Conservation (phyloP, 1,139 yeast species). For the Saccharomyces hybrid region DNA sequence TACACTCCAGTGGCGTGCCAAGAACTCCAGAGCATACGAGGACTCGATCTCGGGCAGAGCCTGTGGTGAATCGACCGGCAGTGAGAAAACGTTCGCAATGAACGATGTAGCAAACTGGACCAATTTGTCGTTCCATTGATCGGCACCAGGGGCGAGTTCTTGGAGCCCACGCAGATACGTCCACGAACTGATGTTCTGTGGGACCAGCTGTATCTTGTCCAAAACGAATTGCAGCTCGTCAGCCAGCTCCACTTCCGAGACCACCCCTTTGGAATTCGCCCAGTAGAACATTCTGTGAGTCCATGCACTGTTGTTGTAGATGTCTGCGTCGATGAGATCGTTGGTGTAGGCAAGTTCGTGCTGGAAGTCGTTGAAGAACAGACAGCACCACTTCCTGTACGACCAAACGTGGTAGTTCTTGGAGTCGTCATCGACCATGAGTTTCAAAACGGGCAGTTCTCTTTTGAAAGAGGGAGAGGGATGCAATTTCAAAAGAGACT, state of each 20-base stretch:
- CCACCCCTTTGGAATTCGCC: slow-evolving; percentile 11
- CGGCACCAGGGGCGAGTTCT: slow-evolving; percentile 27
- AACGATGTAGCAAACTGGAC: slow-evolving; percentile 41
- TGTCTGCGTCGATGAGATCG: slow-evolving; percentile 49
- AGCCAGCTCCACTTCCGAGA: slow-evolving; percentile 16
- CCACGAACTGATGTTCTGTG: slow-evolving; percentile 89
- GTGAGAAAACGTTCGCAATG: slow-evolving; percentile 30
- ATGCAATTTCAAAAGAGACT: slow-evolving; percentile 41
- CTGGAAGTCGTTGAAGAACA: slow-evolving; percentile 41
- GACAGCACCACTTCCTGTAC: slow-evolving; percentile 73
- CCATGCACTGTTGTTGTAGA: slow-evolving; percentile 93
- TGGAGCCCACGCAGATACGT: slow-evolving; percentile 63
- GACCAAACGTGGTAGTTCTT: slow-evolving; percentile 98
- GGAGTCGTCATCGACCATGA: slow-evolving; percentile 68
- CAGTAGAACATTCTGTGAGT: slow-evolving; percentile 63
- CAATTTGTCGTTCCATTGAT: slow-evolving; percentile 30
- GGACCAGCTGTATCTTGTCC: slow-evolving; percentile 46
- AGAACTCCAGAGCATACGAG: slow-evolving; percentile 62
- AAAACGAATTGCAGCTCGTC: slow-evolving; percentile 44
- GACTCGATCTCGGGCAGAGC: slow-evolving; percentile 33
- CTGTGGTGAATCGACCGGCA: slow-evolving; percentile 13
- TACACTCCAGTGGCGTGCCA: slow-evolving; percentile 44
- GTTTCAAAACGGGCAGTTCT: slow-evolving; percentile 56
- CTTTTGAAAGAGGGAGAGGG: slow-evolving; percentile 39
- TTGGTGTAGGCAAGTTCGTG: slow-evolving; percentile 50